Evolutionary conservation across 176 grass and related monocot species (phyloP), one percentile per base, ranked within the genome.

Genomic region (Urochloa ruziziensis): DNA sequence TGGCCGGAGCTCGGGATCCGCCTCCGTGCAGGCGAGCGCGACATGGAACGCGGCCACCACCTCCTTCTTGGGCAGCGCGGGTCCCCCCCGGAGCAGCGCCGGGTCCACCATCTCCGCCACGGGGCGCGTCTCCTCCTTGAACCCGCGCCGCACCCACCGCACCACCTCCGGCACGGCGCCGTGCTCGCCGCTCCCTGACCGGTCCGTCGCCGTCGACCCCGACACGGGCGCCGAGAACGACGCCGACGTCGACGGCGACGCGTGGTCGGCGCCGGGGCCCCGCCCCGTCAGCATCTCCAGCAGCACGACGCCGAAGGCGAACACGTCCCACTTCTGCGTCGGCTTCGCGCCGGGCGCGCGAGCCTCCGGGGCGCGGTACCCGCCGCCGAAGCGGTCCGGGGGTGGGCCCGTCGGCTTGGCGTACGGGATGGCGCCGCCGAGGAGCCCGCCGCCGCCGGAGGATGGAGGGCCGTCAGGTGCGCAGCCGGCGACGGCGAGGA

Each of bases 281-380:
- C 83, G 73, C 0, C 96, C 91, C 0, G 97, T 99, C 11, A 92
- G 68, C 44, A 99, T 4, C 86, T 99, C 97, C 63, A 94, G 70
- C 30, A 99, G 62, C 24, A 96, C 78, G 18, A 99, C 77, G 15
- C 93, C 91, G 42, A 96, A 89, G 16, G 93, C 86, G 64, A 89
- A 99, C 76, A 98, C 96, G 29, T 96, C 96, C 85, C 93, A 96
- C 87, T 92, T 92, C 56, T 98, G 96, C 53, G 82, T 19, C 32
- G 76, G 83, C 24, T 29, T 69, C 25, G 78, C 74, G 1, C 78
- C 70, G 0, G 85, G 15, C 10, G 27, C 24, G 1, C 85, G 82
- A 6, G 67, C 83, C 80, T 95, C 96, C 9, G 93, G 96, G n/a
- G 96, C 91, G 11, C 78, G 62, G 85, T 98, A 96, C 5, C 85